Conservation (phyloP, 2,329 filamentous ascomycete species). For the Colletotrichum lupini region DNA sequence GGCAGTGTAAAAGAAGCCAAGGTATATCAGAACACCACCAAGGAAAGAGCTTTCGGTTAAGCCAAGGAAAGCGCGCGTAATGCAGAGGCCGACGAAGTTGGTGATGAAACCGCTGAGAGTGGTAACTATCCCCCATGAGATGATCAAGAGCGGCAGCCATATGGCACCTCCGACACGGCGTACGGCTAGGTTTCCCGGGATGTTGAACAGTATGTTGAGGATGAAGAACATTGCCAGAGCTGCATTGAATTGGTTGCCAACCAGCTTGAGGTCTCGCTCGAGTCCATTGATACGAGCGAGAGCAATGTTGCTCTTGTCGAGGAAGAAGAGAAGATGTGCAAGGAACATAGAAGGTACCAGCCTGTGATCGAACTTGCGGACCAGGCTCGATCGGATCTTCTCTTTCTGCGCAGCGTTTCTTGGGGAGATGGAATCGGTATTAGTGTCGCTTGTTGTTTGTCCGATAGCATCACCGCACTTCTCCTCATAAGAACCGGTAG, state of each 20-base stretch:
- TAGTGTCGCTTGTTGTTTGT: not conserved
- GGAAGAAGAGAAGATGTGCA: slow-evolving; percentile 32
- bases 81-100: slow-evolving; percentile 37
- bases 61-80: slow-evolving; percentile 39
- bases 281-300: slow-evolving; percentile 37
- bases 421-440: not conserved
- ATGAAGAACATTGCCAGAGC: slow-evolving; percentile 40
- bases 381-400: not conserved
- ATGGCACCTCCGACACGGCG: slow-evolving; percentile 38
- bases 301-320: slow-evolving; percentile 36
- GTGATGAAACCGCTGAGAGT: slow-evolving; percentile 38
- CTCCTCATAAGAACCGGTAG: not conserved
- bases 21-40: slow-evolving; percentile 39
- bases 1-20: slow-evolving; percentile 41
- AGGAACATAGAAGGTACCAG: slow-evolving; percentile 33
- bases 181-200: slow-evolving; percentile 39
- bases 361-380: slow-evolving; percentile 33
- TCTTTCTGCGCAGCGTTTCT: not conserved
- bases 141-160: slow-evolving; percentile 37
- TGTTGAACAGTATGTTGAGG: slow-evolving; percentile 39
- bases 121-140: slow-evolving; percentile 39
- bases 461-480: not conserved
- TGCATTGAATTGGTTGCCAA: slow-evolving; percentile 35
- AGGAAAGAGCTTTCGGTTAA: slow-evolving; percentile 40
- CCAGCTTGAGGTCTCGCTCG: slow-evolving; percentile 25